Base-by-base conservation (phyloP, 2,329 filamentous ascomycete genomes). In the Trichoderma atroviride region DNA sequence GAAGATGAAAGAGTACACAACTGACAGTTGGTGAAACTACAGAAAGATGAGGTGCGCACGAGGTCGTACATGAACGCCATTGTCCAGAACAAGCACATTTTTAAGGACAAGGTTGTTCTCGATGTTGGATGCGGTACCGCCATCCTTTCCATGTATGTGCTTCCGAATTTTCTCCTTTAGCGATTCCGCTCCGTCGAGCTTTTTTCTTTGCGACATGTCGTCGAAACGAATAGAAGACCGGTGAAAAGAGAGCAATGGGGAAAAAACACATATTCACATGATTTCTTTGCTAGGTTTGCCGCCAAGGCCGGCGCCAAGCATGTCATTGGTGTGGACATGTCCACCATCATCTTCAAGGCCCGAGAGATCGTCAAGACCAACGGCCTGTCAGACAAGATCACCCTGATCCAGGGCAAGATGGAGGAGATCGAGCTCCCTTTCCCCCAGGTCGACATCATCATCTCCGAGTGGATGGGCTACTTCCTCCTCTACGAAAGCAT, bases 401-500 rank as follows among this genome's bases (percentile, higher is more conserved):
- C 96, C 65, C 89, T 99, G 70, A 88, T 99, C 73, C 96, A 98
- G 85, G 96, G 96, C 80, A 99, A 99, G 88, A 99, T 99, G 96
- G 96, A 99, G 85, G 96, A 99, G 84, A 94, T 99, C 57, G 86
- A 92, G 78, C 86, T 99, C 72, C 96, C 96, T 24, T 97, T 92
- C 82, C 91, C 93, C 77, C 92, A 98, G 83, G 96, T 99, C 74
- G 96, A 99, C 79, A 99, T 99, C 80, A 99, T 99, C 83, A 97
- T 99, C 80, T 98, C 95, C 2, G 96, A 99, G 86, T 99, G 96
- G 96, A 99, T 99, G 96, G 96, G 96, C 40, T 99, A 99, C 85
- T 98, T 98, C 86, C 85, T 99, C 65, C 89, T 99, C 71, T 99
- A 99, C 83, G 96, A 99, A 89, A 92, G 89, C 88, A 99, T 99